These are phyloP conservation scores for Erysimum cheiranthoides DNA, from an alignment of 345 rosid genomes.

Conservation along the genomic window DNA sequence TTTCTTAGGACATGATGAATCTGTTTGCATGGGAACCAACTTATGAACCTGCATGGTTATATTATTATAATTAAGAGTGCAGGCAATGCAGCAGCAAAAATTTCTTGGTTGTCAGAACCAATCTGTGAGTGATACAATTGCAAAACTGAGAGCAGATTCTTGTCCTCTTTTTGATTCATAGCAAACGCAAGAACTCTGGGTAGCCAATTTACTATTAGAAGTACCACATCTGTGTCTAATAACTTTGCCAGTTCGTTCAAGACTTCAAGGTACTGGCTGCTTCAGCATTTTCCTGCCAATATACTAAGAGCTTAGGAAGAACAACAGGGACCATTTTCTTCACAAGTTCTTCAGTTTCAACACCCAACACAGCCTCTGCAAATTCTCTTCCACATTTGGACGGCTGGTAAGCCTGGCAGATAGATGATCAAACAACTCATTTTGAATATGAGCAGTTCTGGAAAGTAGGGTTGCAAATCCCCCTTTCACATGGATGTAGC, in stretches of 20 bases:
- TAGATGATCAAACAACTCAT: conserved; percentile 70
- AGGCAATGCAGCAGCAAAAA: conserved; percentile 92
- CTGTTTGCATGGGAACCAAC: too few relatives aligned
- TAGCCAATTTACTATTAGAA: conserved; percentile 81
- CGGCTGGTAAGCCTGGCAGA: conserved; percentile 65
- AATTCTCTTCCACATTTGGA: conserved; percentile 77
- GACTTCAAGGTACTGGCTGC: conserved; percentile 67
- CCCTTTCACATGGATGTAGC: conserved; percentile 78
- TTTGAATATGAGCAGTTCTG: conserved; percentile 62
- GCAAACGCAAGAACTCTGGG: conserved; percentile 96
- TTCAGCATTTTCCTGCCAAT: conserved; percentile 67
- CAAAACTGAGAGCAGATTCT: conserved; percentile 68
- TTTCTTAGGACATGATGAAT: too few relatives aligned
- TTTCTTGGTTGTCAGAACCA: conserved; percentile 88
- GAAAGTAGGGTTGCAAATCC: conserved; percentile 68
- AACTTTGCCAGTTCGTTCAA: conserved; percentile 74
- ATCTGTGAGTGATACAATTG: conserved; percentile 79
- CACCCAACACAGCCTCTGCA: conserved; percentile 87
- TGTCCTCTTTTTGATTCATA: conserved; percentile 72
- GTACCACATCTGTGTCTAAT: conserved; percentile 69
- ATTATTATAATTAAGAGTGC: too few relatives aligned
- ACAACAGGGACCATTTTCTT: conserved; percentile 80
- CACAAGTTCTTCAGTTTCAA: conserved; percentile 72
- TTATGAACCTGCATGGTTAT: too few relatives aligned
- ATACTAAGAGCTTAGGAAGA: conserved; percentile 92